Base-by-base conservation (phyloP, 306 rosid species). In the Cucurbita argyrosperma region DNA sequence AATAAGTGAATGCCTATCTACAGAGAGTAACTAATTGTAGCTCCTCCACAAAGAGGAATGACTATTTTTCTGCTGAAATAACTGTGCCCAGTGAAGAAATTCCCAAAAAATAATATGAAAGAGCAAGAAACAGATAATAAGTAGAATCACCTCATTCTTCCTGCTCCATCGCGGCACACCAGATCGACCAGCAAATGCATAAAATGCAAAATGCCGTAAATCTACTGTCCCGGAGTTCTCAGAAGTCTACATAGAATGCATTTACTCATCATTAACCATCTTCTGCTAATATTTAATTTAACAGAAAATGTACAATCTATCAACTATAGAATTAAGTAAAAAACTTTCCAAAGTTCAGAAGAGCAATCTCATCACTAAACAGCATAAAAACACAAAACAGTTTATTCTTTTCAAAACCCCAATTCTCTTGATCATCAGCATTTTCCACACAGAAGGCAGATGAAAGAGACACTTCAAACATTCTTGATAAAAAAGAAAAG, bases 111-210 rank as follows among this genome's bases (percentile, higher is more conserved):
- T 55, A 45, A 71, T 59, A 71, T 26, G 74, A 71, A 40, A 35
- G 10, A 5, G 19, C 1, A 49, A 16, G 55, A 47, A 58, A 37
- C 30, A 49, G 5, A 59, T 19, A 16, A 63, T 2, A 74, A n/a
- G 47, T 42, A 16, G 8, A 71, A 78, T 68, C 55, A 94, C 99
- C 92, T 95, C 96, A 80, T 82, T 95, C 80, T 83, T 88, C 71
- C 91, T 84, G 70, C 82, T 80, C 99, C 99, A 95, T 72, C 96
- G 86, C 69, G 74, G 82, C 49, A 10, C 21, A 4, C 99, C 99
- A 81, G 97, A 79, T 71, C 90, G 82, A 66, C 99, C 99, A 77
- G 99, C 96, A 87, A 87, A 95, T 69, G 99, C 97, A 79, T 82
- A 95, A 74, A 91, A 83, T 46, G 94, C 92, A 81, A 91, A 95